Evolutionary conservation across 2,329 filamentous ascomycete species (phyloP), one percentile per base, ranked within the genome.

Genomic region (Alternaria infectoria): DNA sequence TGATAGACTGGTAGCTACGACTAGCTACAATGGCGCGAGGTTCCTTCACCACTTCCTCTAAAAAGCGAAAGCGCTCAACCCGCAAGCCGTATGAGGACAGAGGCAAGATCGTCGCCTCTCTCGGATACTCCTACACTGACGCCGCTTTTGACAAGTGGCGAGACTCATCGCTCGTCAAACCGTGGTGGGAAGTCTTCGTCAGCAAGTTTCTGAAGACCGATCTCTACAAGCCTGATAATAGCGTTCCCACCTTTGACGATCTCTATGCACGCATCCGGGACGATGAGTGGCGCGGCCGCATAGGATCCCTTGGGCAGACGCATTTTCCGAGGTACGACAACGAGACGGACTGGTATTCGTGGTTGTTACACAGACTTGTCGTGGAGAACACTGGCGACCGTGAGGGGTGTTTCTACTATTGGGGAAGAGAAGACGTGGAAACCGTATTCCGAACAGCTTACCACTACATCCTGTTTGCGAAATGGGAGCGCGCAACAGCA

Each of bases 41-140:
- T 2, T 1, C 13, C 30, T 15, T 3, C 13, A 15, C 30, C 30
- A 8, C 0, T 36, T 1, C 30, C 13, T 9, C 1, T 0, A 9
- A 15, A 36, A 3, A 36, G 7, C 30, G 30, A 36, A 36, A 36
- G 6, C 30, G 30, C 30, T 8, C 30, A 1, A 3, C 7, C 3
- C 30, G 6, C 32, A 36, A 36, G 13, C 32, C 13, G 13, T 36
- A 36, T 9, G 13, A 36, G 9, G 13, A 36, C 32, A 36, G 13
- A 36, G 32, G 13, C 13, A 9, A n/a, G 13, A n/a, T 36, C 32
- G 13, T n/a, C 32, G 32, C 32, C 32, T 36, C 32, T 36, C 13
- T 36, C 32, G 32, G 32, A 9, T 36, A n/a, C 32, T 36, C 13
- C 13, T n/a, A 36, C 15, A n/a, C 32, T 36, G 13, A 36, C 7